Conservation (phyloP, 176 grass and related monocot genomes). For the Oryza meridionalis region DNA sequence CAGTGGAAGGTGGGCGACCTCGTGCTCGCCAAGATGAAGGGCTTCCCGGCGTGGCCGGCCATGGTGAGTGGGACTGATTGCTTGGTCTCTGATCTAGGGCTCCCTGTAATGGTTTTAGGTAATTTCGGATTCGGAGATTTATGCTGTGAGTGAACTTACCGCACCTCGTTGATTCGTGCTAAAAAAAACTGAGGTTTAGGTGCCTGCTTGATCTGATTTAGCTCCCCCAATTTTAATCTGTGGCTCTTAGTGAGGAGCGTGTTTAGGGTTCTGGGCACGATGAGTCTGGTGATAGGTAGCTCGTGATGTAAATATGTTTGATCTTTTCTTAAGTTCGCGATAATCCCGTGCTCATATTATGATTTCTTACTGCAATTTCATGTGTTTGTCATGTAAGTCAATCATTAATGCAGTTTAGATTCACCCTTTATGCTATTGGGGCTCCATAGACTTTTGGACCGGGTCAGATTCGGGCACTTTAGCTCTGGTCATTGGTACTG, state of each 20-base stretch:
- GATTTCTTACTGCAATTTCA: conserved; percentile 18
- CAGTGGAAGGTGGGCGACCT: conserved; percentile 99
- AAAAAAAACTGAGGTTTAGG: not conserved
- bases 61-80: conserved; percentile 49
- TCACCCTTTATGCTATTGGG: not conserved
- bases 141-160: not conserved
- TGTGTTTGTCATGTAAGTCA: conserved; percentile 7
- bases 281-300: conserved; percentile 23
- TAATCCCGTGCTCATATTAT: conserved; percentile 11
- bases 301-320: not conserved
- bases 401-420: conserved; percentile 11
- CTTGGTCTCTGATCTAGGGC: conserved; percentile 45
- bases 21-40: conserved; percentile 98
- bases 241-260: not conserved
- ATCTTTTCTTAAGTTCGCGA: conserved; percentile 13
- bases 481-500: not conserved
- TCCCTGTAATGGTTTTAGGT: not conserved
- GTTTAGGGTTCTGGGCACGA: conserved; percentile 32
- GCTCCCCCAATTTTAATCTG: not conserved
- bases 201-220: not conserved
- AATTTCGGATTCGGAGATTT: conserved; percentile 23
- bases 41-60: conserved; percentile 96
- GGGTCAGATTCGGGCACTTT: not conserved
- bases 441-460: not conserved
- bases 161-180: not conserved